Evolutionary conservation across 768 basidiomycete genomes (phyloP).

Genomic region (Leucocoprinus sp.): DNA sequence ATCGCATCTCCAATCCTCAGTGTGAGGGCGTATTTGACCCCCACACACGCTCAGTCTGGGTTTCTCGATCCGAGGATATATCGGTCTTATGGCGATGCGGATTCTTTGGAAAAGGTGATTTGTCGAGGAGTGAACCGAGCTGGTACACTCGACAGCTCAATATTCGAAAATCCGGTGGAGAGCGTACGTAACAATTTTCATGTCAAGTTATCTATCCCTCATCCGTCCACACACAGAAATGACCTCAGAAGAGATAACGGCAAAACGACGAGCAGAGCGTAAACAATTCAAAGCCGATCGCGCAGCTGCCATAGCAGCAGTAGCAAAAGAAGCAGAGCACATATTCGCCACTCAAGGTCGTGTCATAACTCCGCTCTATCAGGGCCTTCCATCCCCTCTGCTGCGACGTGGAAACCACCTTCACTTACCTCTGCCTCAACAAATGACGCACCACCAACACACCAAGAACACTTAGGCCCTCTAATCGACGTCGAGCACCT

Average conservation of each 20-base stretch:
- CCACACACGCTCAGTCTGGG: constrained; percentile 82
- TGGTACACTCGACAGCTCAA: constrained; percentile 83
- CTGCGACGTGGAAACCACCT: constrained; percentile 68
- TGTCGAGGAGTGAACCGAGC: constrained; percentile 91
- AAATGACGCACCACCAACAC: constrained; percentile 21
- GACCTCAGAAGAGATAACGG: constrained; percentile 89
- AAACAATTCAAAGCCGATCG: constrained; percentile 91
- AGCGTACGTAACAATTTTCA: constrained; percentile 38
- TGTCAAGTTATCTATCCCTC: background rate
- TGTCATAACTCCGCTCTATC: constrained; percentile 53
- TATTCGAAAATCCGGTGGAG: constrained; percentile 44
- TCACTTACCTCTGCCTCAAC: constrained; percentile 14
- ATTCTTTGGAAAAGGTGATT: constrained; percentile 95
- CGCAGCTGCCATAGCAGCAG: constrained; percentile 77
- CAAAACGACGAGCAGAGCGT: constrained; percentile 78
- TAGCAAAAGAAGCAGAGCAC: constrained; percentile 70
- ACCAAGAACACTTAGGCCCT: constrained; percentile 39
- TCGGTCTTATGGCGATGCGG: constrained; percentile 78
- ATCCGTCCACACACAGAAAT: constrained; percentile 35
- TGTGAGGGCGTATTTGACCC: constrained; percentile 74
- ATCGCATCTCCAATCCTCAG: constrained; percentile 59
- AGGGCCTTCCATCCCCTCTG: constrained; percentile 62
- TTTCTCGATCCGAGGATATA: constrained; percentile 55
- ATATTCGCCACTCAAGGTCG: constrained; percentile 66
- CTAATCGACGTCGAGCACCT: constrained; percentile 81